Evolutionary conservation across 192 early-diverging fungal species (phyloP).

Genomic region (Coemansia sp.): DNA sequence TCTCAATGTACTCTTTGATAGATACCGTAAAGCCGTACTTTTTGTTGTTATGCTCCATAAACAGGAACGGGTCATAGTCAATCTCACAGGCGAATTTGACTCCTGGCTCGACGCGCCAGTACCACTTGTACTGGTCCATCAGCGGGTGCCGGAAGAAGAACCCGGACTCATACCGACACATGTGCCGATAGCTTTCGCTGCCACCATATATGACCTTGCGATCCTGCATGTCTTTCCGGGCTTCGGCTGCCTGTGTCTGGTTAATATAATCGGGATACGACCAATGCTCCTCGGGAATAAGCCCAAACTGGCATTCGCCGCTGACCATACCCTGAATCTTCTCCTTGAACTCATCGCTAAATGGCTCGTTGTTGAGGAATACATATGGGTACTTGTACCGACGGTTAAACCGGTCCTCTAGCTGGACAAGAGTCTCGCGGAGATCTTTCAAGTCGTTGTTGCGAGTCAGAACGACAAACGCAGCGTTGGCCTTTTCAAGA

Average conservation of each 20-base stretch:
- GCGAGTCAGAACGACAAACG: conserved; percentile 70
- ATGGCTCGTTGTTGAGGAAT: conserved; percentile 76
- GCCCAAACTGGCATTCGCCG: conserved; percentile 53
- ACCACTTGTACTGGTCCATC: conserved; percentile 68
- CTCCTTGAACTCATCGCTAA: conserved; percentile 68
- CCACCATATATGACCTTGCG: conserved; percentile 62
- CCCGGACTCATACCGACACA: conserved; percentile 72
- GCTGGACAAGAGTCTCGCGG: conserved; percentile 62
- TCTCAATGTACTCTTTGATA: conserved; percentile 61
- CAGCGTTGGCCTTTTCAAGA: conserved; percentile 57
- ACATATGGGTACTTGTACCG: conserved; percentile 80
- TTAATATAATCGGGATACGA: conserved; percentile 72
- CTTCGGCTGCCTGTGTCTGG: conserved; percentile 60
- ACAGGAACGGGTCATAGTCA: conserved; percentile 76
- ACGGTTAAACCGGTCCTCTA: conserved; percentile 74
- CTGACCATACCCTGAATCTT: conserved; percentile 42
- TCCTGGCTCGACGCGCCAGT: conserved; percentile 83
- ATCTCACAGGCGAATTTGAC: conserved; percentile 79
- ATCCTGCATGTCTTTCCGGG: conserved; percentile 56
- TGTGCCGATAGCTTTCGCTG: conserved; percentile 64
- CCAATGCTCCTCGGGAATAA: conserved; percentile 73
- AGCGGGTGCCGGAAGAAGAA: conserved; percentile 77
- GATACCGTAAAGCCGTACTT: conserved; percentile 77
- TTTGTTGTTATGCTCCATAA: conserved; percentile 70
- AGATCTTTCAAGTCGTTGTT: conserved; percentile 70